phyloP scores from a whole-genome alignment of 1,284 basidiomycete species.

The Volvariella volvacea region DNA sequence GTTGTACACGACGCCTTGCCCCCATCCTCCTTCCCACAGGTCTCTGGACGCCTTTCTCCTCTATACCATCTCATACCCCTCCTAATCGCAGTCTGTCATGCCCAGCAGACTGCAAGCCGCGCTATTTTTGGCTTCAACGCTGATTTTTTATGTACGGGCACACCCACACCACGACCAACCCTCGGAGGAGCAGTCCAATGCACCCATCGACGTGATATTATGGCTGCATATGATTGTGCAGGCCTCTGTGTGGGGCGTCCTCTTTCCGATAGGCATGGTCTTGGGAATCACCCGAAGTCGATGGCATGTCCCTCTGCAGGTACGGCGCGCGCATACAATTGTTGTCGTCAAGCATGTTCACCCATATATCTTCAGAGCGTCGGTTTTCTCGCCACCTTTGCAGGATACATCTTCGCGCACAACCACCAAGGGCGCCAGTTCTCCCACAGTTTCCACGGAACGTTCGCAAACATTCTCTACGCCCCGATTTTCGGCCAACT shows the following conservation, averaged over 20 bases:
- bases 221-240: constrained; percentile 80
- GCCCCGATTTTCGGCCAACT: constrained; percentile 66
- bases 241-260: constrained; percentile 69
- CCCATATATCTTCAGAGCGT: constrained; percentile 38
- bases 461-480: constrained; percentile 65
- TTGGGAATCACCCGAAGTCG: constrained; percentile 72
- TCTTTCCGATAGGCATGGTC: constrained; percentile 87
- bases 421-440: constrained; percentile 76
- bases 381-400: constrained; percentile 63
- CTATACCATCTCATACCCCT: too few species aligned
- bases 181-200: constrained; percentile 55
- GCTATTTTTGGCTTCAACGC: too few species aligned
- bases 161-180: constrained; percentile 50
- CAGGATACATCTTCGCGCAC: constrained; percentile 75
- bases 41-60: too few species aligned
- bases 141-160: constrained; percentile 26
- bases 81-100: too few species aligned
- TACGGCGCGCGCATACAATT: constrained; percentile 20
- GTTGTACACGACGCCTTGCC: too few species aligned
- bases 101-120: too few species aligned
- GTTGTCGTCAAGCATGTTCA: constrained; percentile 5
- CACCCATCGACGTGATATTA: constrained; percentile 72
- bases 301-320: constrained; percentile 86
- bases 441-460: constrained; percentile 62
- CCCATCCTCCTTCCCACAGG: too few species aligned